phyloP scores from a whole-genome alignment of 768 basidiomycete species.

The Leucocoprinus birnbaumii region DNA sequence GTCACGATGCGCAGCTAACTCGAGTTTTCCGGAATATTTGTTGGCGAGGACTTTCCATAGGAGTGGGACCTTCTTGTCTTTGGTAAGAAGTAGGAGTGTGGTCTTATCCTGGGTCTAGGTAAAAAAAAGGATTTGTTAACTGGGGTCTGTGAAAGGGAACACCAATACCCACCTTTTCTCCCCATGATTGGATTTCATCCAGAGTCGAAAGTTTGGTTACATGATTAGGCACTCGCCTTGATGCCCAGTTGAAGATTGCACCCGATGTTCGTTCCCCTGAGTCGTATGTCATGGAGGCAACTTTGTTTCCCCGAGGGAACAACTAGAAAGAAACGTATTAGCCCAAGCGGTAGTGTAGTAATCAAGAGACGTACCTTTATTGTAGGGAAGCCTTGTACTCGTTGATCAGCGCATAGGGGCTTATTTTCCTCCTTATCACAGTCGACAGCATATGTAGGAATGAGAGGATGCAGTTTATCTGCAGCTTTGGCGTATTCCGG shows the following conservation, averaged over 20 bases:
- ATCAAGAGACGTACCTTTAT: constrained; percentile 57
- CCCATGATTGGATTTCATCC: constrained; percentile 64
- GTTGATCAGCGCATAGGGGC: constrained; percentile 71
- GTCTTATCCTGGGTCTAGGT: constrained; percentile 34
- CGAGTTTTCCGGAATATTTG: constrained; percentile 60
- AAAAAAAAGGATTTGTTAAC: neutral
- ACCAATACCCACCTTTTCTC: constrained; percentile 52
- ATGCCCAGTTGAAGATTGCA: constrained; percentile 74
- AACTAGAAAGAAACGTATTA: constrained; percentile 33
- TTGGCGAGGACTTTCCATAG: constrained; percentile 81
- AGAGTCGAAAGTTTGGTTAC: constrained; percentile 56
- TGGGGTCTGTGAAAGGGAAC: too few species aligned
- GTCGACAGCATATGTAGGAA: constrained; percentile 92
- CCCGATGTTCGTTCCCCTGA: constrained; percentile 67
- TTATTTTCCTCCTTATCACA: constrained; percentile 85
- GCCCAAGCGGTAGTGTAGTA: neutral
- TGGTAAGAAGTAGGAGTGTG: constrained; percentile 68
- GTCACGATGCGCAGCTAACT: constrained; percentile 64
- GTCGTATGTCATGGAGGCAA: constrained; percentile 64
- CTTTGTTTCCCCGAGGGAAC: constrained; percentile 72
- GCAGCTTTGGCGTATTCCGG: constrained; percentile 88
- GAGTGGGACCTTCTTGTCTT: constrained; percentile 73
- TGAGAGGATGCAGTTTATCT: constrained; percentile 68
- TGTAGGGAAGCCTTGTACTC: constrained; percentile 90
- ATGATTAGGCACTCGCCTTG: constrained; percentile 69